Evolutionary conservation across 2,329 filamentous ascomycete species (phyloP).

Genomic region (Xylaria polymorpha): DNA sequence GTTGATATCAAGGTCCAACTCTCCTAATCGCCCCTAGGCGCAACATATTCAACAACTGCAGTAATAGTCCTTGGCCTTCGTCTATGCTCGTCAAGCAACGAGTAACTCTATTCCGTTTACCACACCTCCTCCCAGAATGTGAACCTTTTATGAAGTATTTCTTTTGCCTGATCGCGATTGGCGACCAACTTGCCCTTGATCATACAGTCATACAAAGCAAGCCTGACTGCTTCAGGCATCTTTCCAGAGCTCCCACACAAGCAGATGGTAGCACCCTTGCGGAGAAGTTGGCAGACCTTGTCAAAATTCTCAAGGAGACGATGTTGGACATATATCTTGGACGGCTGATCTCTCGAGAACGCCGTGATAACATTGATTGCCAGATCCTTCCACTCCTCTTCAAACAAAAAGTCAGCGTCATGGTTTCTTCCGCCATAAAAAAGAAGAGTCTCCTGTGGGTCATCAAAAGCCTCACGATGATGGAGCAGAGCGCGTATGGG

Average conservation of each 20-base stretch:
- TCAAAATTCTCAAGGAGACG: slow-evolving; percentile 59
- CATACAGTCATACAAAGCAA: slow-evolving; percentile 63
- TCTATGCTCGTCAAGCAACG: no score
- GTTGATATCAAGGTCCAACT: not conserved
- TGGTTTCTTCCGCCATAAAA: slow-evolving; percentile 88
- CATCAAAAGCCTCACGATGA: slow-evolving; percentile 65
- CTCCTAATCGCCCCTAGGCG: not conserved
- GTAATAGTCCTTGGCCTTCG: not conserved
- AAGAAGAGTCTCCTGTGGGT: slow-evolving; percentile 59
- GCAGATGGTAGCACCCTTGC: slow-evolving; percentile 59
- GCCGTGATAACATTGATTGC: slow-evolving; percentile 68
- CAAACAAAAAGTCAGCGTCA: slow-evolving; percentile 83
- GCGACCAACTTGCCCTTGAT: slow-evolving; percentile 52
- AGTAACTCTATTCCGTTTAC: slow-evolving; percentile 49
- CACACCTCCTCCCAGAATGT: slow-evolving; percentile 69
- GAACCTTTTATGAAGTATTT: slow-evolving; percentile 44
- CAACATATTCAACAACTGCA: not conserved
- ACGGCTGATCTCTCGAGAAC: slow-evolving; percentile 75
- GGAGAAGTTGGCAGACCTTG: slow-evolving; percentile 54
- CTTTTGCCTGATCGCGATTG: slow-evolving; percentile 55
- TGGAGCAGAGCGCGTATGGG: slow-evolving; percentile 85
- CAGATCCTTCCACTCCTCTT: slow-evolving; percentile 74
- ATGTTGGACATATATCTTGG: slow-evolving; percentile 69
- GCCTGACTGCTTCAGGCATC: slow-evolving; percentile 68
- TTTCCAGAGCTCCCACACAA: slow-evolving; percentile 68